Base-by-base conservation (phyloP, 495 filamentous ascomycete genomes). In the Penicillium longicatenatum region DNA sequence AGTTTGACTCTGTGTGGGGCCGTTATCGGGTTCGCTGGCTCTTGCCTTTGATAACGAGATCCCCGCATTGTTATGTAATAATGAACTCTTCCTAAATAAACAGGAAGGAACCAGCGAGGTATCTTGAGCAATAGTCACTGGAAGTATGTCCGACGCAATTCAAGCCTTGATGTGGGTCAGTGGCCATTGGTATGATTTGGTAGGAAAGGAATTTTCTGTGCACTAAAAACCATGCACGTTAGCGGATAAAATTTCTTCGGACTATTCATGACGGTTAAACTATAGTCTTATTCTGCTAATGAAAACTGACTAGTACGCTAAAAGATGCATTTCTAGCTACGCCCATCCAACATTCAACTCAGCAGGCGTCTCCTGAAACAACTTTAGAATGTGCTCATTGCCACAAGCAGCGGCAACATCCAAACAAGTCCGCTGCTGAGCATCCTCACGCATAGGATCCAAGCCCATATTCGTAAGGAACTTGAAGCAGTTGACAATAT, bases 381-480 rank as follows among this genome's bases (percentile, higher is more conserved):
- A 39, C 41, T 59, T 67, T 61, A 74, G 53, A 60, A 76, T 69
- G 44, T 62, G 56, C 8, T 69, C 58, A 62, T 71, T 71, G 30
- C 55, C 70, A 63, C 60, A 69, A 29, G 69, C 67, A 57, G 67
- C 70, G 26, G 72, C 73, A 22, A 71, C 59, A 69, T 76, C 70
- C 57, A 73, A 54, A 35, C 63, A 55, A 43, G 69, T 72, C 22
- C 66, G 58, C 47, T 68, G 59, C 20, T 43, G 52, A 12, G 29
- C 31, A 63, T 76, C 70, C 57, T 74, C 72, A 24, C 33, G 17
- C 66, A 63, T 69, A 21, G 70, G 70, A 69, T 74, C 72, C 16
- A 74, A 50, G 12, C 67, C 66, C 60, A 63, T 14, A 3, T 17
- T 10, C 1, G 9, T 12, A 1, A 35, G 10, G 1, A 35, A 11